Base-by-base conservation (phyloP, 768 basidiomycete genomes). In the Tephrocybe sp. region DNA sequence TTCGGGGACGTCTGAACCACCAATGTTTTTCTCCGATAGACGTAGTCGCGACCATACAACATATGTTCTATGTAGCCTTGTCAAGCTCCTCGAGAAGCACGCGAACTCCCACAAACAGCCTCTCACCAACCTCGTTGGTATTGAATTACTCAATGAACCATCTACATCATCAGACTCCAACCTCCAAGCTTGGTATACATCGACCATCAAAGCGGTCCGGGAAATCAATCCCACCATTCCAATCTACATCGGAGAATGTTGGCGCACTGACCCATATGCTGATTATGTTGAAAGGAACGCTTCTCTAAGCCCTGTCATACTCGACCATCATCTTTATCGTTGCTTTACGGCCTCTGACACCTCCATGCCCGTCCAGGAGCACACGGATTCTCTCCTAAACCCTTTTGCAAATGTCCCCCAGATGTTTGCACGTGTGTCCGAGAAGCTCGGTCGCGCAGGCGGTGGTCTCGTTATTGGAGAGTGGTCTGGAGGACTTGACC, bases 271-370 rank as follows among this genome's bases (percentile, higher is more conserved):
- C 22, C 69, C 78, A 48, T 92, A 89, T 57, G 74, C 83, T 13
- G 68, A 74, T 8, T 87, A 78, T 59, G 69, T 83, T 59, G 66
- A 69, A 5, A 66, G 55, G 40, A 64, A 40, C 8, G 44, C 57
- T 9, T 58, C 50, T 10, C 48, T 48, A 35, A 61, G 50, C 23
- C 79, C 81, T 23, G 70, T 83, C 16, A 81, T 85, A 12, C 70
- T 92, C 35, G 91, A 93, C 64, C 87, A 91, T 57, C 91, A 92
- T 61, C 75, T 92, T 17, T 93, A 92, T 61, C 80, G 91, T 20
- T 90, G 88, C 65, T 90, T 91, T 64, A 87, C 87, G 0, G 53
- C 63, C 0, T 68, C 68, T 1, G 91, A 93, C 63, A 77, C 66
- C 14, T 52, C 63, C 1, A 82, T 79, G 3, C 63, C 77, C 6